Evolutionary conservation across 768 basidiomycete genomes (phyloP).

Genomic region (Lactarius vividus): DNA sequence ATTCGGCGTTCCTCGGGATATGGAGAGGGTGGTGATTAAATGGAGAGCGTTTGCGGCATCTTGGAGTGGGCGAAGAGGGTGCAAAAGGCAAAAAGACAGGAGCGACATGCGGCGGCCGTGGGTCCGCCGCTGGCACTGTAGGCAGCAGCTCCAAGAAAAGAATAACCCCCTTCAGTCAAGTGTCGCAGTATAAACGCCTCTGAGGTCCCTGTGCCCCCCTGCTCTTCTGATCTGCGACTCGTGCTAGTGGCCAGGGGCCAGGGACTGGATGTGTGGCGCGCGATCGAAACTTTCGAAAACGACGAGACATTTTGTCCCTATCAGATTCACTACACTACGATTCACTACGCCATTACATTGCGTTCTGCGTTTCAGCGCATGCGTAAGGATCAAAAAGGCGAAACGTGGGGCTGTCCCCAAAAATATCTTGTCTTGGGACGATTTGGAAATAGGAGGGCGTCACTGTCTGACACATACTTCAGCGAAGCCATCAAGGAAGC

Average conservation of each 20-base stretch:
- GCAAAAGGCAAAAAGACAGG: background rate
- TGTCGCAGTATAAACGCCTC: background rate
- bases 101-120: too few species aligned
- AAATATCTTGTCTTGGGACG: background rate
- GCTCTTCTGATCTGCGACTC: background rate
- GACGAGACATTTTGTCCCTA: background rate
- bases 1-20: background rate
- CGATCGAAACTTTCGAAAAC: too few species aligned
- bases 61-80: background rate
- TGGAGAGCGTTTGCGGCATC: too few species aligned
- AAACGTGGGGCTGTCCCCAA: too few species aligned
- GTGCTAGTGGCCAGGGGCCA: too few species aligned
- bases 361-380: too few species aligned
- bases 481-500: background rate
- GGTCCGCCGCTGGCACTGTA: background rate
- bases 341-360: too few species aligned
- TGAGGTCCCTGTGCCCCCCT: background rate
- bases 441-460: background rate
- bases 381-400: too few species aligned
- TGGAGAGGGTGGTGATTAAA: too few species aligned
- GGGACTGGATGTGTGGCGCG: too few species aligned
- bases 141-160: background rate
- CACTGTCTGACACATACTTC: background rate
- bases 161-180: background rate
- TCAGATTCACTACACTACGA: background rate